Conservation (phyloP, 345 rosid species). For the Cardamine resedifolia region DNA sequence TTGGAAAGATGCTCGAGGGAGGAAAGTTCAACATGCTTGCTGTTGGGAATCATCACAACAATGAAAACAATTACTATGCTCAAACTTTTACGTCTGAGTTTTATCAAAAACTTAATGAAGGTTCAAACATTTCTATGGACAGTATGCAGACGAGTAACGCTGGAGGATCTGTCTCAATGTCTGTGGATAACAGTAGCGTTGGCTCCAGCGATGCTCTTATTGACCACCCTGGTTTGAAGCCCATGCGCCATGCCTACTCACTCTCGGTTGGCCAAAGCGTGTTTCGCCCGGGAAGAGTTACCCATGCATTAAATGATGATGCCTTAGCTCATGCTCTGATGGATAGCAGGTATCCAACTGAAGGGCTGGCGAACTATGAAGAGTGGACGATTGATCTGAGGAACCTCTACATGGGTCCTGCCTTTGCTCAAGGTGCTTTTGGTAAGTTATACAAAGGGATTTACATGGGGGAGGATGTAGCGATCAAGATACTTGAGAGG, state of each 20-base stretch:
- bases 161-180: conserved; percentile 65
- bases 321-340: conserved; percentile 54
- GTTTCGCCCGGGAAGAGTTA: conserved; percentile 45
- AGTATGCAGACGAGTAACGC: conserved; percentile 53
- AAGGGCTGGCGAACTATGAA: conserved; percentile 49
- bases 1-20: conserved; percentile 33
- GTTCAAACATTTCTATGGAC: conserved; percentile 54
- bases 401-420: conserved; percentile 50
- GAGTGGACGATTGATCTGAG: conserved; percentile 62
- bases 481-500: conserved; percentile 45
- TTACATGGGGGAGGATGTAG: conserved; percentile 45
- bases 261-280: conserved; percentile 53
- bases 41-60: conserved; percentile 43
- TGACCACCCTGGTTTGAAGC: conserved; percentile 56
- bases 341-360: conserved; percentile 50
- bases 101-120: conserved; percentile 57
- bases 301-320: conserved; percentile 50
- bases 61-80: conserved; percentile 46
- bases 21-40: conserved; percentile 42
- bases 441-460: conserved; percentile 52
- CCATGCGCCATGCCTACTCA: conserved; percentile 35
- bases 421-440: conserved; percentile 67
- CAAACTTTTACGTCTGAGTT: conserved; percentile 29
- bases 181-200: conserved; percentile 62
- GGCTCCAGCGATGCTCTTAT: conserved; percentile 62